Conservation (phyloP, 2,329 filamentous ascomycete species). For the Ophiostoma triangulosporum region DNA sequence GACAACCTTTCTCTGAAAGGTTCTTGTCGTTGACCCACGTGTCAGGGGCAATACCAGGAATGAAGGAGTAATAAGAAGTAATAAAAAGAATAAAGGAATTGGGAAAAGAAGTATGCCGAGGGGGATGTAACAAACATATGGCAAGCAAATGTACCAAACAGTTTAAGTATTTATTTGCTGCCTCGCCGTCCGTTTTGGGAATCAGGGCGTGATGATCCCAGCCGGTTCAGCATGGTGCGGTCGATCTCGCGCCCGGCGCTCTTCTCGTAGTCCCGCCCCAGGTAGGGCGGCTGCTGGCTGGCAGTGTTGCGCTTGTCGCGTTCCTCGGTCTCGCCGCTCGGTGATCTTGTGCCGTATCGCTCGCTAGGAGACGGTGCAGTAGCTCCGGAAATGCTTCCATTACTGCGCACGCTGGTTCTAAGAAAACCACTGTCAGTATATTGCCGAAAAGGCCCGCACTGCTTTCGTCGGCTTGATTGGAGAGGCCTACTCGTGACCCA, state of each 20-base stretch:
- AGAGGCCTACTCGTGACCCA: slow-evolving; percentile 13
- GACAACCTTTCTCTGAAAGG: background rate
- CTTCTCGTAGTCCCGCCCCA: slow-evolving; percentile 28
- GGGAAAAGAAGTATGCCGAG: background rate
- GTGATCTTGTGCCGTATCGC: slow-evolving; percentile 20
- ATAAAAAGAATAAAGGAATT: background rate
- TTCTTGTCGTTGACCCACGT: background rate
- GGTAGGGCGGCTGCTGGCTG: slow-evolving; percentile 36
- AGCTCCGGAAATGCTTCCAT: slow-evolving; percentile 21
- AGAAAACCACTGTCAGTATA: slow-evolving; percentile 6
- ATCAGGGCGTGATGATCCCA: slow-evolving; percentile 16
- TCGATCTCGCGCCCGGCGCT: slow-evolving; percentile 35
- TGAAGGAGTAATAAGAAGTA: background rate
- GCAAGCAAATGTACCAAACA: background rate
- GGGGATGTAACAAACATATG: background rate
- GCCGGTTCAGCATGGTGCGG: slow-evolving; percentile 37
- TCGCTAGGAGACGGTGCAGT: slow-evolving; percentile 22
- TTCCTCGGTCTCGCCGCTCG: slow-evolving; percentile 17
- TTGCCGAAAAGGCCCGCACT: background rate
- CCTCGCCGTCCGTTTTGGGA: background rate
- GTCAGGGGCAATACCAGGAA: background rate
- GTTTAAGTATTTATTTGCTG: background rate
- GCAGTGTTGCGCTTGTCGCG: slow-evolving; percentile 19
- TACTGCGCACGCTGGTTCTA: slow-evolving; percentile 24
- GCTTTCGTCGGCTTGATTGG: background rate